These are phyloP conservation scores for Rehmannia glutinosa DNA, from an alignment of 257 asterid species.

Conservation along the genomic window DNA sequence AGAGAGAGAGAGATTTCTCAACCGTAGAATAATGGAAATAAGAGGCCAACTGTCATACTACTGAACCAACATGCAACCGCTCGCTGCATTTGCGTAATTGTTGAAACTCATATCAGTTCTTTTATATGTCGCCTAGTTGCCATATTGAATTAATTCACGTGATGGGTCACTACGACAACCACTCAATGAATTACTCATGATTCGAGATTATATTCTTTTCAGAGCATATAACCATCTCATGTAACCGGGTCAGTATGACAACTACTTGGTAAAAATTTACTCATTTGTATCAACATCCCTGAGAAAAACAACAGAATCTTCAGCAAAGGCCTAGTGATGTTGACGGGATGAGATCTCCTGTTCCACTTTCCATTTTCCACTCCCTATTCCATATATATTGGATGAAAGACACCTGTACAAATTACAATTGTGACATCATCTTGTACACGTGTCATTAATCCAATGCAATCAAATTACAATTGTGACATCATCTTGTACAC, in stretches of 20 bases:
- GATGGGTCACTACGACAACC: not conserved
- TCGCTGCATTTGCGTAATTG: not conserved
- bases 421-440: no score
- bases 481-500: no score
- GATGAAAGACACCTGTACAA: no score
- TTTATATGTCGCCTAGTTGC: not conserved
- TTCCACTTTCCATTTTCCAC: no score
- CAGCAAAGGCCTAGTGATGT: no score
- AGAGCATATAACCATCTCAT: not conserved
- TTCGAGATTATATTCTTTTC: not conserved
- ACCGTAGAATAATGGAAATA: not conserved
- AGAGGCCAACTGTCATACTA: not conserved
- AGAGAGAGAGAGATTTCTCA: no score
- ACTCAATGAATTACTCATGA: not conserved
- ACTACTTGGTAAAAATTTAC: not conserved
- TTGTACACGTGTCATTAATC: no score
- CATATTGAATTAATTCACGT: not conserved
- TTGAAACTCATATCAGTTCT: not conserved
- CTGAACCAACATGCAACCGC: no score
- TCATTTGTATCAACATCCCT: not conserved
- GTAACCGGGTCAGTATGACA: constrained; percentile 1
- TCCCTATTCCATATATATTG: no score
- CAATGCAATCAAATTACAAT: no score
- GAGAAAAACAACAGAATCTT: no score
- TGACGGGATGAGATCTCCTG: no score